phyloP scores from a whole-genome alignment of 495 filamentous ascomycete species.

The Peziza echinospora region DNA sequence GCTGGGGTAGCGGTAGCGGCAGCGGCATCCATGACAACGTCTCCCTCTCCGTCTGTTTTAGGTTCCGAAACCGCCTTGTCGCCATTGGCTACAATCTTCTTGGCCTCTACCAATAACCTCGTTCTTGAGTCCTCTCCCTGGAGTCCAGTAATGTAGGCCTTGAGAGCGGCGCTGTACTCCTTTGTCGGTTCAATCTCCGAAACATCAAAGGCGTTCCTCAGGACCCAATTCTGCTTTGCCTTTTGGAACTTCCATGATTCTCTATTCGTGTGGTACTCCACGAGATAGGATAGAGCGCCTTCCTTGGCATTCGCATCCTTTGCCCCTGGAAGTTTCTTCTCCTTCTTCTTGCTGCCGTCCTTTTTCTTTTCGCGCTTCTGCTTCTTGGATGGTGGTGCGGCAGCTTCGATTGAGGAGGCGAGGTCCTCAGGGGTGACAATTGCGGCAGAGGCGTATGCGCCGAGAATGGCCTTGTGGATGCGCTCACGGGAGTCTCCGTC shows the following conservation, averaged over 20 bases:
- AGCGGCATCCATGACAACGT: conserved; percentile 5
- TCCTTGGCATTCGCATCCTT: conserved; percentile 2
- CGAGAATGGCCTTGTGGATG: neutral
- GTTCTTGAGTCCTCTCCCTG: conserved; percentile 12
- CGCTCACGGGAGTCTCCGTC: neutral
- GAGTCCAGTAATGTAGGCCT: conserved; percentile 13
- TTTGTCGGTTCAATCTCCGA: neutral
- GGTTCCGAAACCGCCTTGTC: too few species aligned
- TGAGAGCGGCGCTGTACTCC: conserved; percentile 5
- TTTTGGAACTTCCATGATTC: conserved; percentile 17
- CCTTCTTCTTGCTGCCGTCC: conserved; percentile 1
- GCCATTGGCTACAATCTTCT: conserved; percentile 10
- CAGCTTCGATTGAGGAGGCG: neutral
- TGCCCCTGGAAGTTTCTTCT: neutral
- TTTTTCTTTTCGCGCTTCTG: conserved; percentile 1
- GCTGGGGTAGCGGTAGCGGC: conserved; percentile 1
- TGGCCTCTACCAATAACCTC: conserved; percentile 12
- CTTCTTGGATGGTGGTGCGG: neutral
- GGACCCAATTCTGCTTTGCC: conserved; percentile 19
- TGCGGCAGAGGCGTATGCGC: neutral
- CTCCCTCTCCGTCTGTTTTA: conserved; percentile 8
- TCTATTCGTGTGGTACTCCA: conserved; percentile 8
- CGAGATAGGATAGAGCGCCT: conserved; percentile 7
- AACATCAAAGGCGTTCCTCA: conserved; percentile 11
- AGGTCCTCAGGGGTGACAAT: neutral